Evolutionary conservation across 345 rosid genomes (phyloP).

Genomic region (Barbarea vulgaris): DNA sequence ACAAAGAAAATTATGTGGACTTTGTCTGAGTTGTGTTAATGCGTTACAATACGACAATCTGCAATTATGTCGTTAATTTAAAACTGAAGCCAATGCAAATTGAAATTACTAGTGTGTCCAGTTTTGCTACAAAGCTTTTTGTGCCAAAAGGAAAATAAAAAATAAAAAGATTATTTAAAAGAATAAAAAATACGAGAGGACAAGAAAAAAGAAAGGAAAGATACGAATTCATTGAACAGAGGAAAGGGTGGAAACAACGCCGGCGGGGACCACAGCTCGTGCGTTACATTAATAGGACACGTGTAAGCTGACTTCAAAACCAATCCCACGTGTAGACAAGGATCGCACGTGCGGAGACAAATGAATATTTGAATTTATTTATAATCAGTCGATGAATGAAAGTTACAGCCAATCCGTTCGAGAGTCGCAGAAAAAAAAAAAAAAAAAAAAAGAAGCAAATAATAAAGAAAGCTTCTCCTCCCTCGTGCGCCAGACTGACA

Average conservation of each 20-base stretch:
- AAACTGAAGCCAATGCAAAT: background rate
- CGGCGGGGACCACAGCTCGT: conserved; percentile 42
- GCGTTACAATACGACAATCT: background rate
- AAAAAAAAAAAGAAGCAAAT: no score
- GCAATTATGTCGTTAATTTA: background rate
- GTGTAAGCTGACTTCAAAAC: conserved; percentile 37
- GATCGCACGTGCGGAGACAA: conserved; percentile 40
- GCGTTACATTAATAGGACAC: conserved; percentile 38
- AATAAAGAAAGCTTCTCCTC: conserved; percentile 25
- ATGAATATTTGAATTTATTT: conserved; percentile 1
- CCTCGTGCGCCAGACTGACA: conserved; percentile 41
- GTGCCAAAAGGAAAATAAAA: background rate
- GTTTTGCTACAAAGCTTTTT: background rate
- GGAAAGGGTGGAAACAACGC: conserved; percentile 7
- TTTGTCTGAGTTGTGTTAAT: conserved; percentile 11
- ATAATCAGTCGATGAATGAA: conserved; percentile 6
- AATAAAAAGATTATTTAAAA: background rate
- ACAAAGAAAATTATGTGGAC: background rate
- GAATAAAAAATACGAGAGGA: background rate
- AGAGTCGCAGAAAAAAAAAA: conserved; percentile 20
- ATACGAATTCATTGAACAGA: conserved; percentile 34
- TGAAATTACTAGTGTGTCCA: background rate
- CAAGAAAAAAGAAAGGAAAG: background rate
- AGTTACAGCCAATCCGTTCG: conserved; percentile 29
- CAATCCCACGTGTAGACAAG: conserved; percentile 26